These are phyloP conservation scores for Hymenoscyphus salicellus DNA, from an alignment of 2,329 filamentous ascomycete genomes.

Conservation along the genomic window DNA sequence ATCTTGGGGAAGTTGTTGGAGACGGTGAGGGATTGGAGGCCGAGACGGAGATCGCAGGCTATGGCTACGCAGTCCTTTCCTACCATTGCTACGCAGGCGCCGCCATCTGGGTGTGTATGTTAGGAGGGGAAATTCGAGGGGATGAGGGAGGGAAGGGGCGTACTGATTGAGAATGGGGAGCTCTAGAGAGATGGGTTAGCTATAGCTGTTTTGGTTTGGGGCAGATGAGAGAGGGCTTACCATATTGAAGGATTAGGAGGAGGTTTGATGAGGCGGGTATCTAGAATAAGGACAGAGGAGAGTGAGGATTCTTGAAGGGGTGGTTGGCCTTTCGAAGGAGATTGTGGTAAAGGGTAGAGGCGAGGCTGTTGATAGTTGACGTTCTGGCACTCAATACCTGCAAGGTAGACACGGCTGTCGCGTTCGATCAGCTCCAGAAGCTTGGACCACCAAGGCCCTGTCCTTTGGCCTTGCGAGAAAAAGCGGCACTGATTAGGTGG, in stretches of 20 bases:
- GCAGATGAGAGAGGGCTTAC: constrained; percentile 21
- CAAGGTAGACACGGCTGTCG: constrained; percentile 37
- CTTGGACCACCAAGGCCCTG: constrained; percentile 30
- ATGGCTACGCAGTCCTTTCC: constrained; percentile 99
- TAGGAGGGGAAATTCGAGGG: constrained; percentile 19
- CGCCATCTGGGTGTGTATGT: constrained; percentile 60
- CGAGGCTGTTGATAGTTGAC: constrained; percentile 14
- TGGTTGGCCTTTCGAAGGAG: neutral
- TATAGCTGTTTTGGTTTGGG: constrained; percentile 18
- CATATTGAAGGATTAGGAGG: constrained; percentile 27
- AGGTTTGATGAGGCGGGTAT: neutral
- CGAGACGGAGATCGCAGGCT: constrained; percentile 96
- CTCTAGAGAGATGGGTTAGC: constrained; percentile 54
- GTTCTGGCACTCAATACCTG: constrained; percentile 6
- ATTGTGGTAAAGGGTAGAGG: neutral
- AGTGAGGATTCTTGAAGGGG: neutral
- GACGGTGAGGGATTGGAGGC: constrained; percentile 91
- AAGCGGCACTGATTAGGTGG: neutral
- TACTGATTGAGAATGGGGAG: constrained; percentile 95
- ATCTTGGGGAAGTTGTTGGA: constrained; percentile 99
- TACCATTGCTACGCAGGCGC: constrained; percentile 96
- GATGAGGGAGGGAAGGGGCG: constrained; percentile 33
- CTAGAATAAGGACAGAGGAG: neutral
- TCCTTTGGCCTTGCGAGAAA: neutral
- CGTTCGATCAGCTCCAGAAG: constrained; percentile 31